Evolutionary conservation across 2,329 filamentous ascomycete genomes (phyloP), one percentile per base, ranked within the genome.

Genomic region (Lachnellula cervina): DNA sequence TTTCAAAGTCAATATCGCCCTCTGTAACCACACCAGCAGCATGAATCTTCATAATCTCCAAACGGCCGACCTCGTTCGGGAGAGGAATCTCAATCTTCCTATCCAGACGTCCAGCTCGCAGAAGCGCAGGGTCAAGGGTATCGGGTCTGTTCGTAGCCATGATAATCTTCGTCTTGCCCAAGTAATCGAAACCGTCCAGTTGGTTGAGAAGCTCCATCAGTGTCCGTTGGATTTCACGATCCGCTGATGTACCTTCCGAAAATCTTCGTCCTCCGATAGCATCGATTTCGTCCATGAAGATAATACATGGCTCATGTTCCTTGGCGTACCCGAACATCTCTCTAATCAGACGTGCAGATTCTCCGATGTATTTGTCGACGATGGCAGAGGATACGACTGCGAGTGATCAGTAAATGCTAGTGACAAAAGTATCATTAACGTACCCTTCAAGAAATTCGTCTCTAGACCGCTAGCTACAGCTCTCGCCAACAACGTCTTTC

Each of bases 271-370:
- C 95, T 72, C 94, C 94, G 69, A 99, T 99, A 69, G 94, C 94
- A 70, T 99, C 94, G 70, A 99, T 99, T 76, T 99, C 94, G 80
- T 99, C 95, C 94, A 99, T 99, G 82, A 99, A 99, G 76, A 99
- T 99, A 74, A 99, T 99, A 74, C 94, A 99, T 40, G 94, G 94
- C 74, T 99, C 94, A 73, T 99, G 94, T 73, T 99, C 95, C 76
- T 97, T 97, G 68, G 95, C 94, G 70, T 99, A 99, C 56, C 94
- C 95, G 70, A 99, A 99, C 95, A 99, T 99, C 74, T 99, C 94
- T 72, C 94, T 87, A 69, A 99, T 99, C 63, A 99, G 80, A 64
- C 95, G 88, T 38, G 94, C 94, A 11, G 94, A 99, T 76, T 99
- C 94, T 73, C 94, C 94, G 62, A 99, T 99, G 71, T 99, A 99